Conservation (phyloP, 2,329 filamentous ascomycete species). For the Aureobasidium uvarum region DNA sequence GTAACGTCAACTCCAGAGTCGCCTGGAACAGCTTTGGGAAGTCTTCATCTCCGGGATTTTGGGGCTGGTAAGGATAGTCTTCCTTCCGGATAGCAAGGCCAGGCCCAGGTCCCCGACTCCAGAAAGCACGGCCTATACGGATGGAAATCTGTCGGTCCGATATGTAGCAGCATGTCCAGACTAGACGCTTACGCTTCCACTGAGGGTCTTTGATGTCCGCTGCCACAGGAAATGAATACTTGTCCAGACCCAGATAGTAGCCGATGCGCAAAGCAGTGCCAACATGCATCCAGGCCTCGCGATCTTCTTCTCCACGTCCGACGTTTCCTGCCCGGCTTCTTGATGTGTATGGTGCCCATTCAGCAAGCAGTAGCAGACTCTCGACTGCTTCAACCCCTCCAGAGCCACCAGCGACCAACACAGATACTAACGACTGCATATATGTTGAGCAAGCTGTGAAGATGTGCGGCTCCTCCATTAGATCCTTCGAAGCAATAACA, state of each 20-base stretch:
- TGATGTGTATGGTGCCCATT: slow-evolving; percentile 69
- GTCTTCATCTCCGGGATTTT: slow-evolving; percentile 61
- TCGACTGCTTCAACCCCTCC: slow-evolving; percentile 70
- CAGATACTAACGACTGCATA: slow-evolving; percentile 67
- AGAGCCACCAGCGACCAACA: slow-evolving; percentile 64
- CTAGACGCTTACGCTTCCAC: slow-evolving; percentile 62
- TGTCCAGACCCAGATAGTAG: slow-evolving; percentile 68
- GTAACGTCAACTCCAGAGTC: slow-evolving; percentile 66
- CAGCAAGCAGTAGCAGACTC: slow-evolving; percentile 65
- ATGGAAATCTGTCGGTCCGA: slow-evolving; percentile 68
- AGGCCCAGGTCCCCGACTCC: slow-evolving; percentile 68
- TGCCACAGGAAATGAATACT: slow-evolving; percentile 64
- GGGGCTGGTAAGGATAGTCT: slow-evolving; percentile 64
- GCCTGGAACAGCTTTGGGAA: slow-evolving; percentile 68
- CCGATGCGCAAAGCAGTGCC: slow-evolving; percentile 67
- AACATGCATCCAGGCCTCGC: slow-evolving; percentile 75
- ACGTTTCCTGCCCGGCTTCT: slow-evolving; percentile 60
- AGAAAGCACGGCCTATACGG: slow-evolving; percentile 68
- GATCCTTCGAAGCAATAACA: slow-evolving; percentile 68
- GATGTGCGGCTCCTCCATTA: slow-evolving; percentile 61
- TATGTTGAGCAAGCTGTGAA: slow-evolving; percentile 66
- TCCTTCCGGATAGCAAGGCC: slow-evolving; percentile 63
- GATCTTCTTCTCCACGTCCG: slow-evolving; percentile 69
- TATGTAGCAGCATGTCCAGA: slow-evolving; percentile 68
- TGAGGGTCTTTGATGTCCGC: slow-evolving; percentile 58